Evolutionary conservation across 495 filamentous ascomycete species (phyloP).

Genomic region (Penicillium simplicissimum): DNA sequence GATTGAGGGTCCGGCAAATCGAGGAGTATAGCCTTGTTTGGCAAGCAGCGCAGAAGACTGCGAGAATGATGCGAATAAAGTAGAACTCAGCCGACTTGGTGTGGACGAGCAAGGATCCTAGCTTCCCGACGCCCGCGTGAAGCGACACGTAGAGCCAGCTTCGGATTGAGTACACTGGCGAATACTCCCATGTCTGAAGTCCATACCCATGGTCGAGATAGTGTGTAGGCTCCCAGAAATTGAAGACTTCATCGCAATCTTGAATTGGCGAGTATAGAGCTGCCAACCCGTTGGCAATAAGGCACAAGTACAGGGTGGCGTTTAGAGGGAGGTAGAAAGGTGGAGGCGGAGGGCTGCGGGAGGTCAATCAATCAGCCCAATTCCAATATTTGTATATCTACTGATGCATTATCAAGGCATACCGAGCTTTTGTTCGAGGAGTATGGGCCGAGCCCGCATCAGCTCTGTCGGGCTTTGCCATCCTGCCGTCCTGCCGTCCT

Average conservation of each 20-base stretch:
- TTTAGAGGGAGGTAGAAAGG: slow-evolving; percentile 70
- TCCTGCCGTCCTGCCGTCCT: slow-evolving; percentile 3
- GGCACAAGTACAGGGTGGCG: slow-evolving; percentile 73
- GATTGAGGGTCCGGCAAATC: slow-evolving; percentile 71
- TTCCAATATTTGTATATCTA: neutral
- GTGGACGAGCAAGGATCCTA: slow-evolving; percentile 60
- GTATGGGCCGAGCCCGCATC: neutral
- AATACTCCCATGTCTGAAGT: slow-evolving; percentile 98
- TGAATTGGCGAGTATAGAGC: slow-evolving; percentile 90
- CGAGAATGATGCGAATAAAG: slow-evolving; percentile 73
- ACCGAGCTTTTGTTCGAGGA: slow-evolving; percentile 35
- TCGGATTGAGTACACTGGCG: slow-evolving; percentile 90
- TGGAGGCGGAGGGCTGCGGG: slow-evolving; percentile 48
- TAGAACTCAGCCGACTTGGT: slow-evolving; percentile 78
- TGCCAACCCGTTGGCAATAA: slow-evolving; percentile 69
- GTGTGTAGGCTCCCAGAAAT: slow-evolving; percentile 98
- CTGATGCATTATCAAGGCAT: slow-evolving; percentile 4
- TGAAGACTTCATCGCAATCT: slow-evolving; percentile 98
- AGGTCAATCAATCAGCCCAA: slow-evolving; percentile 13
- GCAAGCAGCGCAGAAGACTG: slow-evolving; percentile 71
- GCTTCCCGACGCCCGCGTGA: slow-evolving; percentile 70
- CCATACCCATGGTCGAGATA: slow-evolving; percentile 93
- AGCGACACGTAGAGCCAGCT: slow-evolving; percentile 93
- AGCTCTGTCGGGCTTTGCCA: slow-evolving; percentile 2
- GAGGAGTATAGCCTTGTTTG: slow-evolving; percentile 78